Evolutionary conservation across 1,284 basidiomycete genomes (phyloP).

Genomic region (Sanghuangporus sanghuang): DNA sequence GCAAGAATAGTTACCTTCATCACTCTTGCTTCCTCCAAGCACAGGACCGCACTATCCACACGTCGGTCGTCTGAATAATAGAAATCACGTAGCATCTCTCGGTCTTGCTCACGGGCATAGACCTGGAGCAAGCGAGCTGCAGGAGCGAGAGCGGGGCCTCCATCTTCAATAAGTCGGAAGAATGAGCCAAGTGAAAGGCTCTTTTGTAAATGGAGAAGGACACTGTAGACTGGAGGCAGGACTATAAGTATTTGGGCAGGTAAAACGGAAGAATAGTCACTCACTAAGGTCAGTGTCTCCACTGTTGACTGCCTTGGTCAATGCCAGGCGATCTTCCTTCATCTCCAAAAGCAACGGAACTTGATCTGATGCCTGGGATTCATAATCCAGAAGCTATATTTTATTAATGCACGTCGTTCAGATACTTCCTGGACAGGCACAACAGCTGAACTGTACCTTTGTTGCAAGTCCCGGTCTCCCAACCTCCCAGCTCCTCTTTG

Average conservation of each 20-base stretch:
- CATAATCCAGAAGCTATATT: constrained; percentile 85
- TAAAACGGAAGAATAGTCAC: constrained; percentile 21
- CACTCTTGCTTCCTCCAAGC: constrained; percentile 73
- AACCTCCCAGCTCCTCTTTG: constrained; percentile 89
- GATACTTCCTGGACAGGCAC: background rate
- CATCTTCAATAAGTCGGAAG: constrained; percentile 91
- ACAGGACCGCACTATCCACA: constrained; percentile 85
- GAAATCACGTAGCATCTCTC: constrained; percentile 91
- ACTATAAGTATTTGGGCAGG: background rate
- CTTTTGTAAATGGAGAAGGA: constrained; percentile 81
- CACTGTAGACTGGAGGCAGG: constrained; percentile 73
- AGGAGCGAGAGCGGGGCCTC: constrained; percentile 64
- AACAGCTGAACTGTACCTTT: constrained; percentile 44
- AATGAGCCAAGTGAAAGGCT: constrained; percentile 86
- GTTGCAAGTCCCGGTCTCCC: constrained; percentile 85
- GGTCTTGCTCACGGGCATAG: constrained; percentile 85
- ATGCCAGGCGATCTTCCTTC: constrained; percentile 89
- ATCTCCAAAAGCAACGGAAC: constrained; percentile 90
- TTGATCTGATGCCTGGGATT: constrained; percentile 86
- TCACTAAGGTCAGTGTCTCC: constrained; percentile 93
- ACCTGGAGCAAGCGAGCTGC: constrained; percentile 80
- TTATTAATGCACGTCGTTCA: background rate
- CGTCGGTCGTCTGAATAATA: constrained; percentile 98
- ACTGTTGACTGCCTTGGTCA: constrained; percentile 89
- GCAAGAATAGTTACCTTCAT: constrained; percentile 42